Evolutionary conservation across 2,329 filamentous ascomycete species (phyloP).

Genomic region (Colletotrichum sp.): DNA sequence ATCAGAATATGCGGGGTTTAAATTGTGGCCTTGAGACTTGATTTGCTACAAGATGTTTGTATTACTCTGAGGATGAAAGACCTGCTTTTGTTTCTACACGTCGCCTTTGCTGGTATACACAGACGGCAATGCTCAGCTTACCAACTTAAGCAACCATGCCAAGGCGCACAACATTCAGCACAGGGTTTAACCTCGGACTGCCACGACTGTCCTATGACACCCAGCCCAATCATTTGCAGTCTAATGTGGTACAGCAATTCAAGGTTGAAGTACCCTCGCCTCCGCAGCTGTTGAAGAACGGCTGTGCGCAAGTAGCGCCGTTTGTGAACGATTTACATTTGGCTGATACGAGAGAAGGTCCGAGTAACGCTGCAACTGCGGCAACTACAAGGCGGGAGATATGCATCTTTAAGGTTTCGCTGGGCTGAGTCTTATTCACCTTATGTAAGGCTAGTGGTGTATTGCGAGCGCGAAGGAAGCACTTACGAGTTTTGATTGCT

Average conservation of each 20-base stretch:
- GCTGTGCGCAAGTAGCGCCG: background rate
- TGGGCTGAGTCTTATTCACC: background rate
- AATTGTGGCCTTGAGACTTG: too few species aligned
- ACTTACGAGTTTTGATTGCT: background rate
- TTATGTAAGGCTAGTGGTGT: background rate
- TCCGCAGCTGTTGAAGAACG: background rate
- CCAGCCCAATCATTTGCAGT: background rate
- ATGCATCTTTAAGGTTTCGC: background rate
- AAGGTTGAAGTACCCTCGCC: background rate
- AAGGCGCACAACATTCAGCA: background rate
- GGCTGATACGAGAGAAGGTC: background rate
- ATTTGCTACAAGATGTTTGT: too few species aligned
- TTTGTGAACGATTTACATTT: fast-evolving
- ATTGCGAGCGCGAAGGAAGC: background rate
- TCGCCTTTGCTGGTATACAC: too few species aligned
- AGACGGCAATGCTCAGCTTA: background rate
- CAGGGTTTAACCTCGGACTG: background rate
- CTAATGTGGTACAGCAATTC: background rate
- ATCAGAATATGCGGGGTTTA: too few species aligned
- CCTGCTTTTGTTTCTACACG: too few species aligned
- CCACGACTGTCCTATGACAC: background rate
- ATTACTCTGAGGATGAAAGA: too few species aligned
- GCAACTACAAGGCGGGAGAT: background rate
- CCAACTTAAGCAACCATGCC: background rate
- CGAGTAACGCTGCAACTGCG: background rate